phyloP scores from a whole-genome alignment of 441 rosid genomes.

The Eutrema salsugineum region DNA sequence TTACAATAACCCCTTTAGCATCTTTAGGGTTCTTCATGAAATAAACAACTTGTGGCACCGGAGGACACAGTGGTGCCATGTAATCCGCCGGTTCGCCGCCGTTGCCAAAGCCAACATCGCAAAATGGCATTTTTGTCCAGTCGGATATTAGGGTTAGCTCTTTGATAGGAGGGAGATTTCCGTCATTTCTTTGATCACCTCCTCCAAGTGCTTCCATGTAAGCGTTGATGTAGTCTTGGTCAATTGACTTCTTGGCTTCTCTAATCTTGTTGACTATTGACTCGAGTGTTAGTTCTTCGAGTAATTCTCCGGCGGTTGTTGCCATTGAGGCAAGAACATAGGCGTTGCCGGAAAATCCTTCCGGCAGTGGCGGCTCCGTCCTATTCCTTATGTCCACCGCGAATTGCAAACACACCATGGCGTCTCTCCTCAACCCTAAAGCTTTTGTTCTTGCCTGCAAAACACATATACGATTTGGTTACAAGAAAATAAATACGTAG shows the following conservation, averaged over 20 bases:
- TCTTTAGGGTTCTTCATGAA: conserved; percentile 60
- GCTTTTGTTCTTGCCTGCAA: conserved; percentile 57
- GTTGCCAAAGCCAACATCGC: conserved; percentile 45
- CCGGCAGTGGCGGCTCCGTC: conserved; percentile 40
- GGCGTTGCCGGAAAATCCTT: conserved; percentile 60
- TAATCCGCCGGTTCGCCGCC: conserved; percentile 39
- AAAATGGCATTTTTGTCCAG: conserved; percentile 73
- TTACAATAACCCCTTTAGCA: conserved; percentile 40
- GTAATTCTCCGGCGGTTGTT: conserved; percentile 47
- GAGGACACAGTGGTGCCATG: conserved; percentile 52
- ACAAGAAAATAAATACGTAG: too few species aligned
- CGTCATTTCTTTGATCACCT: conserved; percentile 20
- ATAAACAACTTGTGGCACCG: conserved; percentile 65
- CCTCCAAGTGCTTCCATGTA: conserved; percentile 54
- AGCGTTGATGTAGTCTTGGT: conserved; percentile 47
- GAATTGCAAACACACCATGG: conserved; percentile 66
- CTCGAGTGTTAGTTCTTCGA: conserved; percentile 36
- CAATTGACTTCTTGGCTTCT: conserved; percentile 55
- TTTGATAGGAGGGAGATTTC: conserved; percentile 49
- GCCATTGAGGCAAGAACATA: conserved; percentile 54
- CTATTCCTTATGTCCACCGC: conserved; percentile 60
- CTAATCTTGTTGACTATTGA: conserved; percentile 44
- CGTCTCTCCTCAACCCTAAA: conserved; percentile 39
- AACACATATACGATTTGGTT: background rate
- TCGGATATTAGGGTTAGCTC: conserved; percentile 67